Evolutionary conservation across 2,329 filamentous ascomycete species (phyloP).

Genomic region (Calonectria hongkongensis): DNA sequence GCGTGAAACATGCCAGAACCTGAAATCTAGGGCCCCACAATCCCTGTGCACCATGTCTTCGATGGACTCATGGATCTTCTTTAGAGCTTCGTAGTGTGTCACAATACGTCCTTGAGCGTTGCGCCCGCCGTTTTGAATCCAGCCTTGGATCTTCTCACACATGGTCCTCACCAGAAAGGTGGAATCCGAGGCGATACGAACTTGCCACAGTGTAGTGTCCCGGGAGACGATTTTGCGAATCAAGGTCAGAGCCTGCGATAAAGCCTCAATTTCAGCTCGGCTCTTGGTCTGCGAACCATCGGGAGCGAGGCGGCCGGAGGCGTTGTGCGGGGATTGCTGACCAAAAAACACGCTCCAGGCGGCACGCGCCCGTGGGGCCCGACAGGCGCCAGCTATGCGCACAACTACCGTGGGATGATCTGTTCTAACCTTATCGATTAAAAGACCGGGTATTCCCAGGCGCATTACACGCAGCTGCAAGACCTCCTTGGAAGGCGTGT

Average conservation of each 20-base stretch:
- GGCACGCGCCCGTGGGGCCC: constrained; percentile 43
- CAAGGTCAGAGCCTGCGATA: not conserved
- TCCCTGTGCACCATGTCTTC: not conserved
- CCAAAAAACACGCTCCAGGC: constrained; percentile 55
- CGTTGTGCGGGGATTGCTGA: constrained; percentile 49
- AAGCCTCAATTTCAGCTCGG: constrained; percentile 67
- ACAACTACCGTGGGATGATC: constrained; percentile 2
- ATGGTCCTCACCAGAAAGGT: not conserved
- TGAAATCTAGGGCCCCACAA: not conserved
- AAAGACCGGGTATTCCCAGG: not conserved
- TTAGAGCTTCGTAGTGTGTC: not conserved
- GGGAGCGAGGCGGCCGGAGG: constrained; percentile 74
- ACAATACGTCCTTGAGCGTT: not conserved
- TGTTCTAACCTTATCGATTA: constrained; percentile 1
- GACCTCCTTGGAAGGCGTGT: not conserved
- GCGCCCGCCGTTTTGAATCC: not conserved
- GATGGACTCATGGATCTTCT: not conserved
- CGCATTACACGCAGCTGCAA: constrained; percentile 13
- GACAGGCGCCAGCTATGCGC: constrained; percentile 51
- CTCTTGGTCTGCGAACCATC: constrained; percentile 80
- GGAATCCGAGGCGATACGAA: not conserved
- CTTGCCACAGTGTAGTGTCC: not conserved
- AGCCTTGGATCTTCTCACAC: not conserved
- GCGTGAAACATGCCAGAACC: constrained; percentile 2
- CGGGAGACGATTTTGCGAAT: not conserved